Evolutionary conservation across 352 stramenopile genomes (phyloP), one percentile per base, ranked within the genome.

Genomic region (Elongisporangium undulatum): DNA sequence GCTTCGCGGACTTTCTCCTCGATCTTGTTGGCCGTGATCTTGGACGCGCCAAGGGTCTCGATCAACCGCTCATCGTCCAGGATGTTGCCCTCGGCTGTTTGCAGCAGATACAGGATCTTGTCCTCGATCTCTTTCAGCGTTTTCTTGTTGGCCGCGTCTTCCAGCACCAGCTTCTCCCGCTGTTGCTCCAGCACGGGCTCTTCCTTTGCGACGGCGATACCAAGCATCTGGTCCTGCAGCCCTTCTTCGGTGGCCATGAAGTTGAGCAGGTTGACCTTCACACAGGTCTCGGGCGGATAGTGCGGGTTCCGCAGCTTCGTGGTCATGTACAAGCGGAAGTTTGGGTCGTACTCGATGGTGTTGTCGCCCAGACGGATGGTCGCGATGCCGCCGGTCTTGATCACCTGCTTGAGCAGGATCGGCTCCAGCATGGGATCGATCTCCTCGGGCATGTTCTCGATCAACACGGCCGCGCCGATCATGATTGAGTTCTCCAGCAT

Each of bases 261-360:
- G 66, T 99, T 98, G 26, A 99, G 71, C 59, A 99, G 67, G 63
- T 98, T 98, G 2, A 98, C 95, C 64, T 98, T 98, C n/a, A 98
- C 95, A 59, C 91, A 98, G 20, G 94, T 88, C 67, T 98, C 95
- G 0, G 95, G 94, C 19, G 91, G 83, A 65, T 98, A 98, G 61
- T 98, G 94, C 34, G 95, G 95, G 57, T 98, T 98, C 0, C 82
- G 76, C 9, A 98, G 64, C 63, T 98, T 98, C 4, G 95, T 98
- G 4, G 92, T 98, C 75, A 98, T 96, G 68, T 98, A 98, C 17
- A 98, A 54, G 0, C 89, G 82, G 66, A 98, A 98, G 58, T 94
- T 92, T 16, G 74, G 62, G 57, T 98, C 92, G 69, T 98, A 98
- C 68, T 97, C 90, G 58, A 98, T 90, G 17, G 85, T 97, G 58